These are phyloP conservation scores for Cerioporus squamosus DNA, from an alignment of 1,284 basidiomycete genomes.

Conservation along the genomic window DNA sequence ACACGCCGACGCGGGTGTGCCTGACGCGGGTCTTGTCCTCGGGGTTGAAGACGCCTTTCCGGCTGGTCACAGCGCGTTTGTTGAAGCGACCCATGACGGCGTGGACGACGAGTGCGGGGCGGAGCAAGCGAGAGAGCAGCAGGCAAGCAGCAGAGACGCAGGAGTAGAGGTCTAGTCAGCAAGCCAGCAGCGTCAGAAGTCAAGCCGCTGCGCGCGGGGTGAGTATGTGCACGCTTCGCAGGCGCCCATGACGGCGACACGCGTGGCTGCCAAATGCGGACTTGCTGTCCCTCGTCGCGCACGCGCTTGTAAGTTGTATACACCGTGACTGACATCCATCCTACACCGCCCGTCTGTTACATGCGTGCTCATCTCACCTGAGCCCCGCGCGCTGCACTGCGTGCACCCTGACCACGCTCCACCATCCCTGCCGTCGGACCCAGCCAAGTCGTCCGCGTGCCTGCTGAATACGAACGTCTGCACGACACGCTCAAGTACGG, in stretches of 20 bases:
- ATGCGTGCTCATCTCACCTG: too few species aligned
- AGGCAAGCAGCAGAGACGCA: neutral
- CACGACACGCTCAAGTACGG: slow-evolving; percentile 84
- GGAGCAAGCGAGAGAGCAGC: neutral
- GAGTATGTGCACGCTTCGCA: neutral
- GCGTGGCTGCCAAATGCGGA: slow-evolving; percentile 9
- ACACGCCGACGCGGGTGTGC: slow-evolving; percentile 68
- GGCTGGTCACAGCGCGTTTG: slow-evolving; percentile 4
- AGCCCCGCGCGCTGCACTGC: too few species aligned
- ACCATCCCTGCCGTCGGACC: too few species aligned
- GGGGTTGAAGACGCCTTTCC: slow-evolving; percentile 58
- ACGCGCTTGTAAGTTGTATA: too few species aligned
- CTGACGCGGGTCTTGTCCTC: slow-evolving; percentile 54
- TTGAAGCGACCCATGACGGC: slow-evolving; percentile 7
- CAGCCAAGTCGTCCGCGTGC: slow-evolving; percentile 55
- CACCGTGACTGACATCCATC: too few species aligned
- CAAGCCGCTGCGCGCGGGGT: neutral
- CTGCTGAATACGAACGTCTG: slow-evolving; percentile 69
- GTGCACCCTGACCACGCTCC: too few species aligned
- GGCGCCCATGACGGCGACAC: neutral
- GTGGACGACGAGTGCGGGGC: too few species aligned
- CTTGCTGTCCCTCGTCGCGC: too few species aligned
- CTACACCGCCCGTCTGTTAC: too few species aligned
- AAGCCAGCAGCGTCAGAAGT: neutral
- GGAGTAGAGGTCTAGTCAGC: too few species aligned